Percentiles rank a stretch among this genome's conserved stretches.
phyloP scores from a whole-genome alignment of 257 asterid species.

The Penstemon eatonii region DNA sequence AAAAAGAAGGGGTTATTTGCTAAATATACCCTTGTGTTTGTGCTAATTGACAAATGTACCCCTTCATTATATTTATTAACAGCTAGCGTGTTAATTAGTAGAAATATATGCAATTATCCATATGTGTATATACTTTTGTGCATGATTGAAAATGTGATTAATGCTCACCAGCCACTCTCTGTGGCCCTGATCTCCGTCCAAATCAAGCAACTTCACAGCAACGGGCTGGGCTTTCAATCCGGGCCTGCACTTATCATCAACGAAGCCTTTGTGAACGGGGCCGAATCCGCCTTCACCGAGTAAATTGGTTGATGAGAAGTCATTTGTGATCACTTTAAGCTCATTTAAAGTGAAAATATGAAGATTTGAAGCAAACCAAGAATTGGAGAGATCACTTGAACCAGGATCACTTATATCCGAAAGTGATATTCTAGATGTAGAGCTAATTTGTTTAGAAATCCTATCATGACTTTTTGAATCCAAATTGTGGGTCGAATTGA shows the following conservation, averaged over 20 bases:
- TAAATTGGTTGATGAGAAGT: constrained; percentile 38
- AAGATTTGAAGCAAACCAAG: constrained; percentile 46
- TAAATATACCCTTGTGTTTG: too few relatives aligned
- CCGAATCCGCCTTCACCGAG: constrained; percentile 65
- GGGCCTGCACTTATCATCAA: constrained; percentile 46
- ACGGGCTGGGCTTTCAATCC: constrained; percentile 57
- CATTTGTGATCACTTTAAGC: constrained; percentile 37
- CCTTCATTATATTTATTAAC: too few relatives aligned
- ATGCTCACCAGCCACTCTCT: constrained; percentile 58
- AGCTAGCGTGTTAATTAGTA: too few relatives aligned
- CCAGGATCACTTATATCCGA: constrained; percentile 54
- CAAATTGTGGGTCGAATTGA: background rate
- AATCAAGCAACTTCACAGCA: constrained; percentile 54
- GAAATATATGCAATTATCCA: too few relatives aligned
- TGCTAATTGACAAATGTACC: too few relatives aligned
- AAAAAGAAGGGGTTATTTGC: background rate
- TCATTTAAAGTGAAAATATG: constrained; percentile 46
- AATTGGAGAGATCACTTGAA: constrained; percentile 46
- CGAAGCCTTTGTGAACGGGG: constrained; percentile 55
- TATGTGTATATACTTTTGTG: background rate
- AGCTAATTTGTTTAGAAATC: constrained; percentile 20
- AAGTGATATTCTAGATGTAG: constrained; percentile 38
- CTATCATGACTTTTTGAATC: background rate
- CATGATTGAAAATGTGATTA: background rate
- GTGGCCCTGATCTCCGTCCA: constrained; percentile 56